Evolutionary conservation across 2,329 filamentous ascomycete species (phyloP), one percentile per base, ranked within the genome.

Genomic region (Peltaster fructicola): DNA sequence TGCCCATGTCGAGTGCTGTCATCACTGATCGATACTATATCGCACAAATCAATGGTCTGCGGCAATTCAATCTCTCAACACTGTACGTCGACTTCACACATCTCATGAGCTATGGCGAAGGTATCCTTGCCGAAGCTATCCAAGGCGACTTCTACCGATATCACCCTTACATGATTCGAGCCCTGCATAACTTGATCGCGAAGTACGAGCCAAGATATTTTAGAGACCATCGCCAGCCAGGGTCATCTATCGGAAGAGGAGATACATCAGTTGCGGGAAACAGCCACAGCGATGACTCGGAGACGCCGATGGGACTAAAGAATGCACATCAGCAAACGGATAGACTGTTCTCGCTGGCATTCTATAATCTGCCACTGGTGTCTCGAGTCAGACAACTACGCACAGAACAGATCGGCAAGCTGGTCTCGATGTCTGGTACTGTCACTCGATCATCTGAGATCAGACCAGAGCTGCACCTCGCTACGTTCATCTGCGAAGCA

Each of bases 401-500:
- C 15, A 91, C 88, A 14, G 65, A 70, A 33, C 84, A 92, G 39
- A 90, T 98, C 40, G 88, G 88, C 26, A 80, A 85, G 46, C 65
- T 98, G 20, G 68, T 92, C 5, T 93, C 88, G 7, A 91, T 98
- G 39, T 98, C 88, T 6, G 88, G 88, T 23, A 98, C 88, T 1
- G 85, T 92, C 14, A 98, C 88, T 1, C 69, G 88, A 48, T 98
- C 88, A 5, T 98, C 88, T 7, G 88, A 98, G 60, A 88, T 98
- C 13, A 71, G 88, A 16, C 88, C 88, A 1, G 88, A 98, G 52
- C 57, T 98, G 32, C 90, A 82, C 3, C 61, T 91, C 12, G 88
- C 79, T 5, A 93, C 88, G 0, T 98, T 98, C 43, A 70, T 74
- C 28, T 98, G 88, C 52, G 79, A 93, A 49, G 69, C 65, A 23